These are phyloP conservation scores for Fusarium sp. DNA, from an alignment of 2,329 filamentous ascomycete species.

Conservation along the genomic window DNA sequence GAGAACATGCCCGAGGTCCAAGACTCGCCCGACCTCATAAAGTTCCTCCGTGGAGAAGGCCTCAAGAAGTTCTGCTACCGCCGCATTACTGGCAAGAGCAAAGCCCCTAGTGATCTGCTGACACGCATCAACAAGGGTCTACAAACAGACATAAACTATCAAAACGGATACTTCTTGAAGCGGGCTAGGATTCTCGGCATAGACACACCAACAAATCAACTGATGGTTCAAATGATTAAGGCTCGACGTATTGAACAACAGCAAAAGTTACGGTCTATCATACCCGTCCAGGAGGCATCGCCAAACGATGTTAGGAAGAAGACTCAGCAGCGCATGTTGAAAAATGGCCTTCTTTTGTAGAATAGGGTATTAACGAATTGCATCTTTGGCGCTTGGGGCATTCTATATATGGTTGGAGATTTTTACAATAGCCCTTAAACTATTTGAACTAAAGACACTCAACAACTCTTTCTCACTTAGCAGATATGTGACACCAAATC, in stretches of 20 bases:
- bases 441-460: not conserved
- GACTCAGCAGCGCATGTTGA: not conserved
- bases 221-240: slow-evolving; percentile 77
- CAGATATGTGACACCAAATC: not conserved
- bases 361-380: not conserved
- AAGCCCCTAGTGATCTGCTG: slow-evolving; percentile 71
- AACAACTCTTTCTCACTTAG: not conserved
- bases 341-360: not conserved
- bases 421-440: not conserved
- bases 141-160: slow-evolving; percentile 80
- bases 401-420: not conserved
- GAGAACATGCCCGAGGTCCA: slow-evolving; percentile 78
- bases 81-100: slow-evolving; percentile 55
- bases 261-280: slow-evolving; percentile 45
- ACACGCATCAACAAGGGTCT: slow-evolving; percentile 69
- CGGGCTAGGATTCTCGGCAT: slow-evolving; percentile 78
- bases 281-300: slow-evolving; percentile 51
- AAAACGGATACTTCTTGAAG: slow-evolving; percentile 87
- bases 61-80: slow-evolving; percentile 67
- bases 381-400: slow-evolving; percentile 16
- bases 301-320: slow-evolving; percentile 33
- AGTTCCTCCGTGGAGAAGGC: slow-evolving; percentile 66
- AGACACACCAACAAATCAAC: slow-evolving; percentile 76
- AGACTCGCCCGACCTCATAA: slow-evolving; percentile 64
- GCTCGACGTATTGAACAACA: slow-evolving; percentile 64